Evolutionary conservation across 2,329 filamentous ascomycete genomes (phyloP).

Genomic region (Penicillium nordicum): DNA sequence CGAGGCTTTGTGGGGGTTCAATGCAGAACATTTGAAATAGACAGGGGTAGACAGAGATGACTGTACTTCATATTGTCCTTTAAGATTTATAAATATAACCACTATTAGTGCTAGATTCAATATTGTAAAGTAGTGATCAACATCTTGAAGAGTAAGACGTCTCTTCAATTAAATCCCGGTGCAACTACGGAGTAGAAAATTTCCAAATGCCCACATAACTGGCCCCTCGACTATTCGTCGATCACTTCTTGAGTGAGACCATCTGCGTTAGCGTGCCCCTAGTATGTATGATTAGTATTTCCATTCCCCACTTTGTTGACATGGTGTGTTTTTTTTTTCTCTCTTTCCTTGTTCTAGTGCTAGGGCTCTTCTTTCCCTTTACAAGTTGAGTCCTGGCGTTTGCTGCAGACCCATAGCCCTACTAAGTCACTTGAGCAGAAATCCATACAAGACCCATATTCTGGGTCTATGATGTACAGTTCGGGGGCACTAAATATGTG

Average conservation of each 20-base stretch:
- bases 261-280: conserved; percentile 24
- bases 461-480: not conserved
- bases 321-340: not conserved
- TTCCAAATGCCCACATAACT: conserved; percentile 13
- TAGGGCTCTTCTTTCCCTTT: not conserved
- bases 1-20: not conserved
- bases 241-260: conserved; percentile 25
- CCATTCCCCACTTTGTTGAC: conserved; percentile 14
- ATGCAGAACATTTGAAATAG: conserved; percentile 1
- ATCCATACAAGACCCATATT: not conserved
- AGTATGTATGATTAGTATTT: conserved; percentile 19
- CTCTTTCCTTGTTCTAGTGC: not conserved
- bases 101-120: not conserved
- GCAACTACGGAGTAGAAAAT: conserved; percentile 2
- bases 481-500: not conserved
- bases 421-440: not conserved
- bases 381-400: conserved; percentile 14
- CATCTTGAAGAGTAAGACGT: not conserved
- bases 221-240: conserved; percentile 18
- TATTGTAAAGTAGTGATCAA: not conserved
- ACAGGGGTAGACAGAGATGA: not conserved
- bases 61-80: not conserved
- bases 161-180: conserved; percentile 1
- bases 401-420: not conserved
- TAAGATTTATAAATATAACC: not conserved